Evolutionary conservation across 2,329 filamentous ascomycete species (phyloP).

Genomic region (Bipolaris sorokiniana): DNA sequence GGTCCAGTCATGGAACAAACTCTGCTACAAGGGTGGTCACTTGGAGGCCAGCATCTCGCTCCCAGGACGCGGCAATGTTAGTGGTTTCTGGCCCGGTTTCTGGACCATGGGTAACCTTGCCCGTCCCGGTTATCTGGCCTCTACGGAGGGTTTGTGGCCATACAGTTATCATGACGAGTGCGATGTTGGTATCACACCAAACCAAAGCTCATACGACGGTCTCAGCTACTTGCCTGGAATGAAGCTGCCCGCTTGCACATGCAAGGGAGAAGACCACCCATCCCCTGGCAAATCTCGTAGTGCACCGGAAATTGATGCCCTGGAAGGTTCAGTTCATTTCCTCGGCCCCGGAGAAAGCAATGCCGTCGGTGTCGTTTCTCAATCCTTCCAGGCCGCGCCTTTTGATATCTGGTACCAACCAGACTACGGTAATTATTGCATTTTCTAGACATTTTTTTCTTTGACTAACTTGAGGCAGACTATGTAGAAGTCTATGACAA

Average conservation of each 20-base stretch:
- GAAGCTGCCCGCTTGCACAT: conserved; percentile 72
- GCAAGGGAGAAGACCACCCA: conserved; percentile 68
- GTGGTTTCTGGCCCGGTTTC: conserved; percentile 77
- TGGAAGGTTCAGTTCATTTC: conserved; percentile 68
- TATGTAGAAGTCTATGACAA: conserved; percentile 70
- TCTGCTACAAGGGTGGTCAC: conserved; percentile 74
- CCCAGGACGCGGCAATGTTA: conserved; percentile 68
- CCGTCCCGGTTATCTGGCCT: conserved; percentile 70
- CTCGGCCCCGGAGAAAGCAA: conserved; percentile 58
- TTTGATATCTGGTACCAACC: conserved; percentile 75
- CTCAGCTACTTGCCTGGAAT: conserved; percentile 72
- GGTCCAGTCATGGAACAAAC: conserved; percentile 75
- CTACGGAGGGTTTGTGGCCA: conserved; percentile 75
- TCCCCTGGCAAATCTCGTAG: conserved; percentile 68
- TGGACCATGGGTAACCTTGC: conserved; percentile 78
- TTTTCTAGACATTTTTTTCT: neutral
- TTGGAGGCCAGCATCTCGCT: conserved; percentile 74
- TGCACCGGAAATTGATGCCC: conserved; percentile 73
- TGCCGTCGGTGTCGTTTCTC: conserved; percentile 67
- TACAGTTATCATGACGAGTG: conserved; percentile 74
- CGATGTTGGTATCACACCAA: conserved; percentile 73
- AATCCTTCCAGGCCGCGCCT: conserved; percentile 71
- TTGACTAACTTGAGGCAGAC: conserved; percentile 50
- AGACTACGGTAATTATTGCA: conserved; percentile 51
- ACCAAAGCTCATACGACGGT: conserved; percentile 72